Evolutionary conservation across 768 basidiomycete genomes (phyloP), one percentile per base, ranked within the genome.

Genomic region (Clitopilus hobsonii): DNA sequence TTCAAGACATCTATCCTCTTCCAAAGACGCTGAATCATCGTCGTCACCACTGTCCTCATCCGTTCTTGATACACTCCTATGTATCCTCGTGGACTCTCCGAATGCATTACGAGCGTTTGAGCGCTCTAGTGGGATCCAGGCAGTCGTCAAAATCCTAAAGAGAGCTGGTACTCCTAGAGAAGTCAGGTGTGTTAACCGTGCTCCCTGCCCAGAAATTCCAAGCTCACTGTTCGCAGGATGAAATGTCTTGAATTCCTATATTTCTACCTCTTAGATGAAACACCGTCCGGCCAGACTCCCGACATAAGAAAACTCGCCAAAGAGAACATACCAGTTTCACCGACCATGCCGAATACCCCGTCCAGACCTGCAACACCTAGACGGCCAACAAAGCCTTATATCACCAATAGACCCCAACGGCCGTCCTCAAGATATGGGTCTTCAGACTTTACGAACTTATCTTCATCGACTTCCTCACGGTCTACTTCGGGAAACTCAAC

Each of bases 231-330:
- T 29, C 23, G 32, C 20, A 96, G 94, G 62, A 96, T 97, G 89
- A 96, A 96, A 73, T 96, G 93, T 58, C 76, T 98, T 16, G 95
- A 97, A 66, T 94, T 97, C 62, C 72, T 98, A 14, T 96, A 96
- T 69, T 97, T 95, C 68, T 98, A 98, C 67, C 77, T 98, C 6
- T 76, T 96, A 45, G 94, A 95, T 56, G 94, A 97, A 65, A 83
- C 81, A 1, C 65, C 72, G 22, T 59, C 69, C 6, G 41, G 41
- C 4, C 16, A 45, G 22, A 45, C 41, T 20, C 48, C 58, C 8
- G 58, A 61, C 52, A 45, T 32, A 55, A 52, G 59, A 16, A 53
- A 58, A 2, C 58, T 57, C 23, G 50, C 57, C 32, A 50, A 54
- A 26, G 52, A 53, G 30, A 24, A 65, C 57, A 26, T 62, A 20